phyloP scores from a whole-genome alignment of 768 basidiomycete species.

The Lepiota brunneoincarnata region DNA sequence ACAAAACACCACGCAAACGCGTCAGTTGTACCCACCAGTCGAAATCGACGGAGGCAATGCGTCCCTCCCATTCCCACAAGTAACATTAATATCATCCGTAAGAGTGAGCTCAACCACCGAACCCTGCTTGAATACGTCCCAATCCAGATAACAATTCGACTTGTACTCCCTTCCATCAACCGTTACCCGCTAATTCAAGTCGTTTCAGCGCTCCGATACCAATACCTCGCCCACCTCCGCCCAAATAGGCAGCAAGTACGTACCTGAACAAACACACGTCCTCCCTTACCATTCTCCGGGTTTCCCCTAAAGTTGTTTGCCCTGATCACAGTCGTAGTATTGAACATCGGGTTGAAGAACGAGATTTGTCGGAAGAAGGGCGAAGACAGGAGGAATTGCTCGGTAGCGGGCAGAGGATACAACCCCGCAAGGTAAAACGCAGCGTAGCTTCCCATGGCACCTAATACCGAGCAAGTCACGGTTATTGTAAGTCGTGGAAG shows the following conservation, averaged over 20 bases:
- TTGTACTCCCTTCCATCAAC: conserved; percentile 57
- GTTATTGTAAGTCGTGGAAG: background rate
- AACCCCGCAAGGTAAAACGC: conserved; percentile 57
- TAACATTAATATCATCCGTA: conserved; percentile 48
- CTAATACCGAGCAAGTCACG: conserved; percentile 21
- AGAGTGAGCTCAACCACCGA: conserved; percentile 54
- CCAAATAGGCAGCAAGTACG: too few species aligned
- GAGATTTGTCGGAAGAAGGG: conserved; percentile 60
- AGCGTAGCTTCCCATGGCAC: conserved; percentile 64
- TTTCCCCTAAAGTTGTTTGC: conserved; percentile 51
- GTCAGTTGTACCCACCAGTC: conserved; percentile 55
- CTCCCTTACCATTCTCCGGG: conserved; percentile 47
- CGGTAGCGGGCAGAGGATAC: conserved; percentile 62
- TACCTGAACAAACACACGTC: conserved; percentile 57
- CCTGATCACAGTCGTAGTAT: conserved; percentile 54
- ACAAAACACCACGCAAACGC: background rate
- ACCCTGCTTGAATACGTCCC: conserved; percentile 57
- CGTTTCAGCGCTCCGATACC: too few species aligned
- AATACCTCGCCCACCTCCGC: too few species aligned
- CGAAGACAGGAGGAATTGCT: conserved; percentile 57
- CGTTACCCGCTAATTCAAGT: conserved; percentile 42
- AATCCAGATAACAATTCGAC: conserved; percentile 64
- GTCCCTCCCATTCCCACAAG: conserved; percentile 43
- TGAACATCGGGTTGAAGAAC: conserved; percentile 58
- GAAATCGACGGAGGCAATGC: conserved; percentile 62